Conservation (phyloP, 108 stramenopile species). For the Cyclotella cryptica region DNA sequence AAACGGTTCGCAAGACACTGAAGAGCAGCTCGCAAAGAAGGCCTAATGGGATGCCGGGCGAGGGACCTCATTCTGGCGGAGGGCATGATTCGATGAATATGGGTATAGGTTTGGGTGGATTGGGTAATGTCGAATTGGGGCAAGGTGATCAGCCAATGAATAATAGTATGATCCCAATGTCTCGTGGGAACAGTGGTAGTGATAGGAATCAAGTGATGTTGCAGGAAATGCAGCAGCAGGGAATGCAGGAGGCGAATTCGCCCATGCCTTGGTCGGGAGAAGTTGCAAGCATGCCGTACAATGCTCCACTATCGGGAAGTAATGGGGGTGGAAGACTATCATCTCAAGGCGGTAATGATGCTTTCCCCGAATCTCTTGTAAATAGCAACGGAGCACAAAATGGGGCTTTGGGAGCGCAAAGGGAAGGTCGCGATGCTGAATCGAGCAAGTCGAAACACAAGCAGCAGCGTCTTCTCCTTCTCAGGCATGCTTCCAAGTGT, state of each 20-base stretch:
- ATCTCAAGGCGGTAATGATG: neutral
- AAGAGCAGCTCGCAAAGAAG: slow-evolving; percentile 33
- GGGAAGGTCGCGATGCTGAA: slow-evolving; percentile 53
- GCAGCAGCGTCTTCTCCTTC: slow-evolving; percentile 95
- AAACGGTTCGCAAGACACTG: slow-evolving; percentile 87
- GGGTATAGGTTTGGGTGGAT: slow-evolving; percentile 23
- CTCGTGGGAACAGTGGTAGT: slow-evolving; percentile 15
- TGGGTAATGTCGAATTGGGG: slow-evolving; percentile 19
- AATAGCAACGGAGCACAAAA: slow-evolving; percentile 7
- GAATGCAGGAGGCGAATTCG: slow-evolving; percentile 13
- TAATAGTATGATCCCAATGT: slow-evolving; percentile 22
- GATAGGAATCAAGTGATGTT: slow-evolving; percentile 12
- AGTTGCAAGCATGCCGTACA: slow-evolving; percentile 17
- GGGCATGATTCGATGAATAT: slow-evolving; percentile 2
- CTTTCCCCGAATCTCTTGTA: slow-evolving; percentile 14
- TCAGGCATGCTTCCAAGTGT: slow-evolving; percentile 98
- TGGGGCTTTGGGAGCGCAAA: slow-evolving; percentile 21
- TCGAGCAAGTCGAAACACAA: slow-evolving; percentile 94
- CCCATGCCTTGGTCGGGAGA: slow-evolving; percentile 10
- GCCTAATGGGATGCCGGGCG: slow-evolving; percentile 11
- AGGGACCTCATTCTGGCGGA: slow-evolving; percentile 6
- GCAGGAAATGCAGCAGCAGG: slow-evolving; percentile 20
- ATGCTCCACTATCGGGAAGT: slow-evolving; percentile 1
- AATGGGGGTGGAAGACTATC: slow-evolving; percentile 7
- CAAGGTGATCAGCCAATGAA: slow-evolving; percentile 1